Percentiles rank a stretch among this genome's conserved stretches.
These are phyloP conservation scores for Leishmania amazonensis DNA, from an alignment of 208 protist genomes.

Conservation along the genomic window DNA sequence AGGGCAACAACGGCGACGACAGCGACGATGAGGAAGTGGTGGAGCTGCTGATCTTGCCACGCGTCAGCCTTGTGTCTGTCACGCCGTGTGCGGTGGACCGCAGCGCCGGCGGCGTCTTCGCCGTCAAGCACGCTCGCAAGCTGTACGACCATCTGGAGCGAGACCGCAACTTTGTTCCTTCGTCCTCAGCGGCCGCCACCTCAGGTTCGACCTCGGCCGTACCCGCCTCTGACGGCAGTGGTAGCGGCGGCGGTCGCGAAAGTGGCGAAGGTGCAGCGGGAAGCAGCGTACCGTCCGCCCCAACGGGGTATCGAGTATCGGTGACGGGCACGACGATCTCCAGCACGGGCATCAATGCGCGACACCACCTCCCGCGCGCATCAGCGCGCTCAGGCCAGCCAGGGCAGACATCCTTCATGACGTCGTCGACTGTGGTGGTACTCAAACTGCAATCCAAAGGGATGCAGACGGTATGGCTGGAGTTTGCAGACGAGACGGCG, in stretches of 20 bases:
- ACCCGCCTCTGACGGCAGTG: constrained; percentile 9
- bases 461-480: constrained; percentile 37
- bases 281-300: background rate
- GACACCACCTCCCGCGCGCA: background rate
- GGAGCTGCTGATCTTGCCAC: constrained; percentile 33
- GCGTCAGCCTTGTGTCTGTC: constrained; percentile 30
- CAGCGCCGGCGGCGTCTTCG: constrained; percentile 26
- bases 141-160: constrained; percentile 19
- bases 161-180: background rate
- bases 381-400: background rate
- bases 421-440: constrained; percentile 12
- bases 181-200: background rate
- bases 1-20: background rate
- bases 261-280: background rate
- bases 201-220: background rate
- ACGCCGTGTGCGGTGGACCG: constrained; percentile 31
- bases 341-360: background rate
- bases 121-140: constrained; percentile 27
- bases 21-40: constrained; percentile 11
- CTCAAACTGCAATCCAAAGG: constrained; percentile 24
- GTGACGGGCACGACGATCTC: background rate
- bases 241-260: constrained; percentile 1
- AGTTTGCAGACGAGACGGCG: constrained; percentile 27
- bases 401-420: background rate
- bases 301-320: background rate